A percentile compares a stretch with the other conserved stretches of the same genome.
Conservation (phyloP, 345 rosid genomes). For the Eucalyptus curtisii region DNA sequence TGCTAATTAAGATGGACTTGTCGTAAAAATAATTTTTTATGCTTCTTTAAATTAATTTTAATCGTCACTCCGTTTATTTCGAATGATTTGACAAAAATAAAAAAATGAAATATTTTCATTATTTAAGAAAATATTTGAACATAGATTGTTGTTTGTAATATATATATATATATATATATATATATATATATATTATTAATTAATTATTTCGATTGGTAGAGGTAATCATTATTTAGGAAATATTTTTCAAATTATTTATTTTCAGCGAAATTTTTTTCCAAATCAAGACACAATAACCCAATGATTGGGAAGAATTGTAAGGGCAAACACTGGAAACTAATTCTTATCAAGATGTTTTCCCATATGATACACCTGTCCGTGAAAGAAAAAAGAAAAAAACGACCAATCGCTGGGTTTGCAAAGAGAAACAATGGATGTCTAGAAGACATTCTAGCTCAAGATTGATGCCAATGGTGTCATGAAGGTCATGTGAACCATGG, state of each 20-base stretch:
- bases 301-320: rapidly evolving
- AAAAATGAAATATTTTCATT: rapidly evolving
- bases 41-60: too few relatives aligned
- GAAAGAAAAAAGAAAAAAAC: rapidly evolving
- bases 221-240: rapidly evolving
- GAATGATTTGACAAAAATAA: too few relatives aligned
- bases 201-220: rapidly evolving
- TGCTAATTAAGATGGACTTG: not conserved
- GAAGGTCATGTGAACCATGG: too few relatives aligned
- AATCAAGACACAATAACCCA: too few relatives aligned
- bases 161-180: too few relatives aligned
- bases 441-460: too few relatives aligned
- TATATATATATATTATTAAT: rapidly evolving
- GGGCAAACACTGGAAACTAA: not conserved
- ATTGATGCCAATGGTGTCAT: too few relatives aligned
- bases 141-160: too few relatives aligned
- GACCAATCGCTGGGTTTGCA: rapidly evolving
- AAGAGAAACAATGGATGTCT: too few relatives aligned
- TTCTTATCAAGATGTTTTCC: rapidly evolving
- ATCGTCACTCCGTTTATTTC: rapidly evolving
- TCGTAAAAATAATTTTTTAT: not conserved
- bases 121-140: rapidly evolving
- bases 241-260: rapidly evolving
- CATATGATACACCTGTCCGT: rapidly evolving
- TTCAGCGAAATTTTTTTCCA: rapidly evolving